These are phyloP conservation scores for Pachyrhizus erosus DNA, from an alignment of 306 rosid genomes.

Conservation along the genomic window DNA sequence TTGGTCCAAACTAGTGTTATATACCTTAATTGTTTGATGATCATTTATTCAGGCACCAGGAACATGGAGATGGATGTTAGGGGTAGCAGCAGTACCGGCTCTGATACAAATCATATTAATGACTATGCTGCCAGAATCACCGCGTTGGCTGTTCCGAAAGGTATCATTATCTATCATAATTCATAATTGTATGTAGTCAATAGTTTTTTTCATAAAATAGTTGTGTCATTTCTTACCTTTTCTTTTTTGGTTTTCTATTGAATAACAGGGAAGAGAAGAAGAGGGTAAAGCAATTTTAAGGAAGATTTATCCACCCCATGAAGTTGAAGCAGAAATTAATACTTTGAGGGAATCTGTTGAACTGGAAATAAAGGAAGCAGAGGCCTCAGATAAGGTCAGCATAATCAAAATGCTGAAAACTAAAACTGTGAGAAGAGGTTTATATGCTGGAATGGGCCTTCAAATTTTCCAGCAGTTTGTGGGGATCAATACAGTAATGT, in stretches of 20 bases:
- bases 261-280: conserved; percentile 55
- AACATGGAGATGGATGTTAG: conserved; percentile 82
- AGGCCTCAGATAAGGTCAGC: conserved; percentile 39
- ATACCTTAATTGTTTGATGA: background rate
- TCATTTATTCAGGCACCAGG: conserved; percentile 54
- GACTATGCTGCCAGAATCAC: conserved; percentile 67
- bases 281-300: conserved; percentile 52
- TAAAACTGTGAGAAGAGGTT: conserved; percentile 59
- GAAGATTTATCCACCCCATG: conserved; percentile 52
- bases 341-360: conserved; percentile 58
- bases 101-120: conserved; percentile 50
- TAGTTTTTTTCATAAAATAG: background rate
- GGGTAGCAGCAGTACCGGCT: conserved; percentile 66
- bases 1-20: background rate
- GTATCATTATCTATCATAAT: conserved; percentile 34
- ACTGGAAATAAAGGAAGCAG: conserved; percentile 44
- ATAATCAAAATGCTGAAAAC: conserved; percentile 48
- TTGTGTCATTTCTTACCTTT: background rate
- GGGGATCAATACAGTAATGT: conserved; percentile 71
- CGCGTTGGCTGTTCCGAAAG: conserved; percentile 72
- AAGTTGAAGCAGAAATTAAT: conserved; percentile 56
- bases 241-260: background rate
- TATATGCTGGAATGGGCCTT: conserved; percentile 69
- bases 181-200: background rate
- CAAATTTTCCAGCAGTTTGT: conserved; percentile 72